A percentile compares a stretch with the other conserved stretches of the same genome.
Conservation (phyloP, 148 eudicot species). For the Tetragonia tetragonoides region DNA sequence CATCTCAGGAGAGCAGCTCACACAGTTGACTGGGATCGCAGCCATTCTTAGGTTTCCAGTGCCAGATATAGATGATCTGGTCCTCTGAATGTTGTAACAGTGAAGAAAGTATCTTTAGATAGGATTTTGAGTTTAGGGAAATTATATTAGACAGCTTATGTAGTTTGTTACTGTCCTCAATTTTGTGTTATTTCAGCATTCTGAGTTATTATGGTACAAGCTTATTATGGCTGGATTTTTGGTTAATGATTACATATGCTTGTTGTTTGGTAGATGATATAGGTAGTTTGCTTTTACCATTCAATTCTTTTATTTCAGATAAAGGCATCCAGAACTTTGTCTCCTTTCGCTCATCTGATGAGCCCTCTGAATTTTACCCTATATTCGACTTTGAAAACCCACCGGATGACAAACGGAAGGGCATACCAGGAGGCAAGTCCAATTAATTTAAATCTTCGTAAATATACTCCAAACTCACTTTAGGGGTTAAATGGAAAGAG, state of each 20-base stretch:
- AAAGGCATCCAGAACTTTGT: not conserved
- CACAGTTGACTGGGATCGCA: constrained; percentile 24
- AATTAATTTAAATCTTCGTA: not conserved
- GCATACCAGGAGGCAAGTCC: not conserved
- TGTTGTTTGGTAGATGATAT: not conserved
- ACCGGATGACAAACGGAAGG: not conserved
- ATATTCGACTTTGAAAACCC: not conserved
- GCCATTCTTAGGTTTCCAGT: constrained; percentile 33
- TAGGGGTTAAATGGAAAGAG: no score
- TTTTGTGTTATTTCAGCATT: not conserved
- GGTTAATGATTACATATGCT: not conserved
- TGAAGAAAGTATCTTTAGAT: not conserved
- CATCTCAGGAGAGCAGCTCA: constrained; percentile 26
- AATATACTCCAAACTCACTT: no score
- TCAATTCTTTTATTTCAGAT: not conserved
- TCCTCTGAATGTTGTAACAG: constrained; percentile 2
- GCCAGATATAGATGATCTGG: constrained; percentile 28
- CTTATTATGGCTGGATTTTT: not conserved
- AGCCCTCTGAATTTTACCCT: not conserved
- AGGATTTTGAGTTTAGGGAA: not conserved
- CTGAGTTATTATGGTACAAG: not conserved
- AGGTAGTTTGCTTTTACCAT: not conserved
- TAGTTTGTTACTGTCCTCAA: not conserved
- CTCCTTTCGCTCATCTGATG: not conserved
- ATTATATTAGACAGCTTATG: not conserved